Base-by-base conservation (phyloP, 2,329 filamentous ascomycete species). In the Aureobasidium melanogenum region DNA sequence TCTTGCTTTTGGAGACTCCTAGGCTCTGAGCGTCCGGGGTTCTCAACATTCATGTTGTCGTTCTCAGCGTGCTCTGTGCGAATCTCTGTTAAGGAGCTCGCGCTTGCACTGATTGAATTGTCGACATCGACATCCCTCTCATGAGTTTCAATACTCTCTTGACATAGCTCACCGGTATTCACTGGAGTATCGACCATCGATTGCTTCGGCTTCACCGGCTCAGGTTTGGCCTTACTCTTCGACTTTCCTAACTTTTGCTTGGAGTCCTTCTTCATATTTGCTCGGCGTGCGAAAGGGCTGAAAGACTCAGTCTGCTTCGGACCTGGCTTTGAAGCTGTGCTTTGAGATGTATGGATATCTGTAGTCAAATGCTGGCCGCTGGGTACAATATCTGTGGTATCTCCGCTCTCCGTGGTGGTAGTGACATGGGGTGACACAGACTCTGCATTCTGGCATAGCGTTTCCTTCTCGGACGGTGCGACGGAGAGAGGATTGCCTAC, bases 231-330 rank as follows among this genome's bases (percentile, higher is more conserved):
- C 61, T 68, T 64, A 51, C 50, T 39, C 63, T 65, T 66, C 15
- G 41, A 26, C 30, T 59, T 59, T 22, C 19, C 22, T 14, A 51
- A 38, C 44, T 65, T 64, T 51, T 44, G 44, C 59, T 67, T 64
- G 41, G 58, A 17, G 48, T 67, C 67, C 47, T 64, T 58, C 62
- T 67, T 65, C 63, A 32, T 55, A 62, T 69, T 17, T 62, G 36
- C 30, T 28, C 51, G 55, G 14, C 63, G 61, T 30, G 63, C 64
- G 48, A 71, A 73, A 26, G 69, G 63, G 57, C 69, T 72, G 24
- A 71, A 64, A 14, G 71, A 72, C 34, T 72, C 69, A 0, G 72
- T 73, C 66, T 72, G 68, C n/a, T 67, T 68, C 5, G 72, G 70
- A 38, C 71, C 72, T 19, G 64, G 28, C 63, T 70, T 72, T 9